A percentile compares a stretch with the other conserved stretches of the same genome.
These are phyloP conservation scores for Yamadazyma membranifaciens DNA, from an alignment of 1,139 yeast genomes.

Conservation along the genomic window DNA sequence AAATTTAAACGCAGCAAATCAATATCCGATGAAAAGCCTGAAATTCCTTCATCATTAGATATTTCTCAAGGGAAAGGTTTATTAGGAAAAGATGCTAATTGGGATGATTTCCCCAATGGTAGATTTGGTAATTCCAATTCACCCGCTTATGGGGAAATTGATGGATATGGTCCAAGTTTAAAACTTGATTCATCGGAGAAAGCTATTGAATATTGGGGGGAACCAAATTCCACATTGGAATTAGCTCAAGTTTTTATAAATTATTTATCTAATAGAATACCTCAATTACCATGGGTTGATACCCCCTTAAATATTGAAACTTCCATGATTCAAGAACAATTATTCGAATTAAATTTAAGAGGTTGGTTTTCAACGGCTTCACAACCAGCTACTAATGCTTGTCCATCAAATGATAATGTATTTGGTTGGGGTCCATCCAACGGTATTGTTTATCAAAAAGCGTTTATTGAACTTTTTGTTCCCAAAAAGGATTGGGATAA, in stretches of 20 bases:
- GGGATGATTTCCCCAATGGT: slow-evolving; percentile 99
- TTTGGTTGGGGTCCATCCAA: slow-evolving; percentile 97
- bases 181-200: slow-evolving; percentile 65
- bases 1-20: slow-evolving; percentile 37
- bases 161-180: slow-evolving; percentile 92
- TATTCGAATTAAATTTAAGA: slow-evolving; percentile 69
- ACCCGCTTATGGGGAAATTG: slow-evolving; percentile 97
- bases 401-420: slow-evolving; percentile 74
- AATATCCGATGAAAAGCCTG: slow-evolving; percentile 40
- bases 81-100: slow-evolving; percentile 86
- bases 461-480: slow-evolving; percentile 79
- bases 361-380: slow-evolving; percentile 90
- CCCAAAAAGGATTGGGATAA: slow-evolving; percentile 78
- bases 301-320: slow-evolving; percentile 85
- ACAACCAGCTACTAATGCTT: slow-evolving; percentile 88
- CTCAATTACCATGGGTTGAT: slow-evolving; percentile 90
- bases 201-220: slow-evolving; percentile 81
- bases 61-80: slow-evolving; percentile 85
- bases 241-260: slow-evolving; percentile 66
- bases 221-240: slow-evolving; percentile 64
- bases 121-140: slow-evolving; percentile 96
- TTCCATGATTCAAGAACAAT: slow-evolving; percentile 86
- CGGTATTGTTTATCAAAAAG: slow-evolving; percentile 90
- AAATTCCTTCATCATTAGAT: slow-evolving; percentile 49
- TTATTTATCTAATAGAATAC: slow-evolving; percentile 73